Conservation (phyloP, 2,329 filamentous ascomycete species). For the Ambrosiella cleistominuta region DNA sequence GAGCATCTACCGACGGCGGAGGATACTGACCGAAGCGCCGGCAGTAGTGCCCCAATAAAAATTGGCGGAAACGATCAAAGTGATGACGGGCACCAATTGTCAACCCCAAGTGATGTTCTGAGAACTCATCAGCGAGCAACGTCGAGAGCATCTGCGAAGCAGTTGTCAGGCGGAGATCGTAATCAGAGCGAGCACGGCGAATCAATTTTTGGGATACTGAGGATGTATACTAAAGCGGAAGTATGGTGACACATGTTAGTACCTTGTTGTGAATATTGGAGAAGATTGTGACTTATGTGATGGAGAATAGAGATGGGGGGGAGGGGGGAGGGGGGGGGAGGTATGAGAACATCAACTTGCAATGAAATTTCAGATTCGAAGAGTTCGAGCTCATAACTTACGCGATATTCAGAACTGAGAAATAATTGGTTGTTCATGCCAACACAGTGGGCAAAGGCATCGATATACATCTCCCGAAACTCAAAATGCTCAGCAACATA, state of each 20-base stretch:
- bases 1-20: conserved; percentile 29
- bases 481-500: conserved; percentile 50
- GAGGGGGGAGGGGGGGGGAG: neutral
- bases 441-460: conserved; percentile 61
- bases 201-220: conserved; percentile 46
- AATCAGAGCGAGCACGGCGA: conserved; percentile 41
- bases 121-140: conserved; percentile 57
- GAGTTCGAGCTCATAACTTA: conserved; percentile 21
- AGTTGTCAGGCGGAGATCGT: conserved; percentile 44
- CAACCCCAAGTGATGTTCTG: conserved; percentile 47
- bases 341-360: neutral
- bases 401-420: conserved; percentile 40
- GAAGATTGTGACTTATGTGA: neutral
- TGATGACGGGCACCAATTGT: conserved; percentile 43
- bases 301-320: neutral
- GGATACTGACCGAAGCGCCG: conserved; percentile 56
- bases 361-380: neutral
- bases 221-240: conserved; percentile 20
- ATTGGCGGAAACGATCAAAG: conserved; percentile 53
- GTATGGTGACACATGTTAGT: neutral
- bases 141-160: conserved; percentile 40
- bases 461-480: conserved; percentile 47
- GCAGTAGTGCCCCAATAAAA: conserved; percentile 49
- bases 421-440: conserved; percentile 53
- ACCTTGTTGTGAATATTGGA: neutral